These are phyloP conservation scores for Pseudocercospora cruenta DNA, from an alignment of 2,329 filamentous ascomycete genomes.

Conservation along the genomic window DNA sequence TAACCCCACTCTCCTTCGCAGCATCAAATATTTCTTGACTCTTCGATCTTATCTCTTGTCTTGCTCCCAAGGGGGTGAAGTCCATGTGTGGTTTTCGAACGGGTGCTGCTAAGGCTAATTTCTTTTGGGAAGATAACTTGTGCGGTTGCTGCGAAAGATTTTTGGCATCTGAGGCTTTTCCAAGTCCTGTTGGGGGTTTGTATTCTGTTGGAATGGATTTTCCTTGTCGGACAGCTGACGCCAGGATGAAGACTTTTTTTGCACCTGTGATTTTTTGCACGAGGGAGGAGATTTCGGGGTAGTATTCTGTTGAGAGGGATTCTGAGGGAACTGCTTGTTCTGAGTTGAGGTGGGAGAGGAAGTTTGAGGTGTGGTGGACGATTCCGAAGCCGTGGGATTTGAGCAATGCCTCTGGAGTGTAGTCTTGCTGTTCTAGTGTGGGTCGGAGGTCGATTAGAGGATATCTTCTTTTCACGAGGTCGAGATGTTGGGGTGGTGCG, in stretches of 20 bases:
- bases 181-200: not conserved
- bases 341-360: not conserved
- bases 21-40: not conserved
- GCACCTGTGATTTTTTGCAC: slow-evolving; percentile 1
- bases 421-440: not conserved
- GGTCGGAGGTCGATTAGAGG: slow-evolving; percentile 10
- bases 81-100: slow-evolving; percentile 12
- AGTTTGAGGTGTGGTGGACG: slow-evolving; percentile 5
- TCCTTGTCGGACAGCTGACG: slow-evolving; percentile 8
- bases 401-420: not conserved
- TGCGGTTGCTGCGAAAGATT: not conserved
- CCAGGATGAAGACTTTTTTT: slow-evolving; percentile 11
- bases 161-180: not conserved
- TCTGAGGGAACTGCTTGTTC: not conserved
- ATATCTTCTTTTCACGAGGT: slow-evolving; percentile 4
- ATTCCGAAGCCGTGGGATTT: slow-evolving; percentile 13
- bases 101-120: slow-evolving; percentile 2
- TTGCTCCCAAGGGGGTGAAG: slow-evolving; percentile 7
- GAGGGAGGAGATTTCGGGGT: slow-evolving; percentile 1
- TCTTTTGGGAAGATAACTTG: slow-evolving; percentile 7
- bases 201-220: slow-evolving; percentile 6
- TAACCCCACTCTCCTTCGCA: not conserved
- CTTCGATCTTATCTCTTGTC: slow-evolving; percentile 10
- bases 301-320: slow-evolving; percentile 4
- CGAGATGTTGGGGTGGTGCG: slow-evolving; percentile 2